These are phyloP conservation scores for Penicillium sp. DNA, from an alignment of 2,329 filamentous ascomycete genomes.

Conservation along the genomic window DNA sequence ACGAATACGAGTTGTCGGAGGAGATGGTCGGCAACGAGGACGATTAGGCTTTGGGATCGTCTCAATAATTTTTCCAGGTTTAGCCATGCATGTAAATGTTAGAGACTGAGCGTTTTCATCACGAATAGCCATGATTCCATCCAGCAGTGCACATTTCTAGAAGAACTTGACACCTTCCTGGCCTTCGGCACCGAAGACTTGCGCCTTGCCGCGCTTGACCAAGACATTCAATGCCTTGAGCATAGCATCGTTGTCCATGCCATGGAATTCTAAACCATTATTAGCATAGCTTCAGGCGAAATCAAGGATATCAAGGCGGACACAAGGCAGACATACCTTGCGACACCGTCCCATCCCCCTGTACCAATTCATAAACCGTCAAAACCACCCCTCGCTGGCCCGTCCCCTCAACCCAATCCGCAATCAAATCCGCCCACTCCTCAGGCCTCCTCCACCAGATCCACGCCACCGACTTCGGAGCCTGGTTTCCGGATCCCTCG, in stretches of 20 bases:
- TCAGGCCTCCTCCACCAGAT: conserved; percentile 83
- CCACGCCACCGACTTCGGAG: conserved; percentile 60
- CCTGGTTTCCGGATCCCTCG: conserved; percentile 26
- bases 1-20: conserved; percentile 54
- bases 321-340: conserved; percentile 54
- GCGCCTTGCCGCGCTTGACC: conserved; percentile 86
- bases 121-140: conserved; percentile 26
- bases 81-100: conserved; percentile 4
- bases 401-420: conserved; percentile 78
- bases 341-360: conserved; percentile 75
- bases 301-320: neutral
- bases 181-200: conserved; percentile 87
- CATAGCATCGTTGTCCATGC: conserved; percentile 81
- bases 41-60: conserved; percentile 13
- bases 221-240: conserved; percentile 74
- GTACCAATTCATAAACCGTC: conserved; percentile 85
- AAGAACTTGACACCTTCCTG: conserved; percentile 96
- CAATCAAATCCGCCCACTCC: conserved; percentile 81
- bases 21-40: conserved; percentile 25
- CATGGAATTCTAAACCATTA: conserved; percentile 67
- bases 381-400: conserved; percentile 85
- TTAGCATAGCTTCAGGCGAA: conserved; percentile 2
- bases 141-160: conserved; percentile 46
- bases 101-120: conserved; percentile 14
- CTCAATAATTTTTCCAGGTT: neutral